Evolutionary conservation across 2,329 filamentous ascomycete genomes (phyloP).

Genomic region (Tolypocladium tropicale): DNA sequence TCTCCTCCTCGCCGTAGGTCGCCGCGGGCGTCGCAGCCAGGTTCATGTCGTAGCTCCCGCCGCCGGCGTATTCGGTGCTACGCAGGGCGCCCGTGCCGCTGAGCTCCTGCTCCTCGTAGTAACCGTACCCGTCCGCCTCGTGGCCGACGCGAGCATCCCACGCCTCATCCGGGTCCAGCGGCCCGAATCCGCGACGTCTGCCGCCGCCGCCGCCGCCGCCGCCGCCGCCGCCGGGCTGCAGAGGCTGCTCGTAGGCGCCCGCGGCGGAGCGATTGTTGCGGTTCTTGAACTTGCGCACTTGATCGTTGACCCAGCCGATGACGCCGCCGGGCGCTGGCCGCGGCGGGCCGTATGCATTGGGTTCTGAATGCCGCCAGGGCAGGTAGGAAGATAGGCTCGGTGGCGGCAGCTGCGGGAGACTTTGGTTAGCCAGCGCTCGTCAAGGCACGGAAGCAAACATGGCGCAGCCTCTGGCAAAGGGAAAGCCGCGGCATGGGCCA

Average conservation of each 20-base stretch:
- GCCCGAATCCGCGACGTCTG: slow-evolving; percentile 48
- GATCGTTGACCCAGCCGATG: slow-evolving; percentile 62
- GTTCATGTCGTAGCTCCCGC: slow-evolving; percentile 36
- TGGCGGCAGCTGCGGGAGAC: slow-evolving; percentile 48
- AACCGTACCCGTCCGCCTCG: slow-evolving; percentile 58
- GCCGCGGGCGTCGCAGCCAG: slow-evolving; percentile 26
- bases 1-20: slow-evolving; percentile 19
- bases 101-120: slow-evolving; percentile 70
- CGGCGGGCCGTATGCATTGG: slow-evolving; percentile 36
- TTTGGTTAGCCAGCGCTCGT: neutral
- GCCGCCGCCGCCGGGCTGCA: slow-evolving; percentile 24
- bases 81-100: slow-evolving; percentile 29
- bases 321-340: slow-evolving; percentile 51
- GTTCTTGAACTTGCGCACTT: slow-evolving; percentile 52
- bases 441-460: neutral
- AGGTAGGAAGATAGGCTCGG: slow-evolving; percentile 59
- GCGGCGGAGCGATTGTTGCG: slow-evolving; percentile 54
- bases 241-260: slow-evolving; percentile 61
- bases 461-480: neutral
- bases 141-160: slow-evolving; percentile 75
- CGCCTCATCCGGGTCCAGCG: slow-evolving; percentile 72
- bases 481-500: neutral
- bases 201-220: slow-evolving; percentile 27
- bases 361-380: slow-evolving; percentile 50
- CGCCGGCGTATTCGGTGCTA: slow-evolving; percentile 21